Conservation (phyloP, 164 flowering plant species). For the Echeveria elegans region DNA sequence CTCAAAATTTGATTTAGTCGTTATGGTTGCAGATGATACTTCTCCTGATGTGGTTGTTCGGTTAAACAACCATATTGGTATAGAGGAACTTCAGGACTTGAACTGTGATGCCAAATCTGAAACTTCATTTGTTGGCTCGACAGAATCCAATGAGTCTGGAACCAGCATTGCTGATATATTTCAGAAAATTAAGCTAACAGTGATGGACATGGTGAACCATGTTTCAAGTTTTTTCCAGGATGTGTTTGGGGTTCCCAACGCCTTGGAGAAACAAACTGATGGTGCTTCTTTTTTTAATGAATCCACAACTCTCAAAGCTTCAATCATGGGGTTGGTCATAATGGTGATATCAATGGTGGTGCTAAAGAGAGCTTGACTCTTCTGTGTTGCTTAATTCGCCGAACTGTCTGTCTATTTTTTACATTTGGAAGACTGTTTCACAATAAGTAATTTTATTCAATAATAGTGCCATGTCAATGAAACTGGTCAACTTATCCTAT, state of each 20-base stretch:
- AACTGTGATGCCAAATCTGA: slow-evolving; percentile 7
- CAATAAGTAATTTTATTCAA: neutral
- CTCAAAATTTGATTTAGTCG: too few species aligned
- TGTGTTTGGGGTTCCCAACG: slow-evolving; percentile 23
- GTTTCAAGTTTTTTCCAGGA: slow-evolving; percentile 29
- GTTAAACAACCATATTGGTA: neutral
- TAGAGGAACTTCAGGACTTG: slow-evolving; percentile 5
- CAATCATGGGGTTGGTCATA: slow-evolving; percentile 21
- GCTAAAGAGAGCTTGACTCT: slow-evolving; percentile 19
- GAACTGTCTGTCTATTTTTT: neutral
- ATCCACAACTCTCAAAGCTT: slow-evolving; percentile 16
- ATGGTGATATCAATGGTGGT: slow-evolving; percentile 28
- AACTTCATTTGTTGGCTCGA: slow-evolving; percentile 7
- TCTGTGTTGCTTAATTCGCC: slow-evolving; percentile 15
- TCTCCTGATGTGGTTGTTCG: neutral
- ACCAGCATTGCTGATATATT: slow-evolving; percentile 18
- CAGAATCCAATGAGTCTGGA: slow-evolving; percentile 10
- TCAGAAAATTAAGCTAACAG: slow-evolving; percentile 25
- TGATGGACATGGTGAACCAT: slow-evolving; percentile 31
- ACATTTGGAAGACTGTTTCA: neutral
- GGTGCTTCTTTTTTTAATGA: slow-evolving; percentile 10
- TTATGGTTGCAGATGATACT: neutral
- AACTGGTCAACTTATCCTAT: neutral
- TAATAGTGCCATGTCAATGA: too few species aligned
- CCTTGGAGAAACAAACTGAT: slow-evolving; percentile 12